Percentiles rank a stretch among this genome's conserved stretches.
Evolutionary conservation across 352 stramenopile genomes (phyloP).

Genomic region (Phytophthora tubulina): DNA sequence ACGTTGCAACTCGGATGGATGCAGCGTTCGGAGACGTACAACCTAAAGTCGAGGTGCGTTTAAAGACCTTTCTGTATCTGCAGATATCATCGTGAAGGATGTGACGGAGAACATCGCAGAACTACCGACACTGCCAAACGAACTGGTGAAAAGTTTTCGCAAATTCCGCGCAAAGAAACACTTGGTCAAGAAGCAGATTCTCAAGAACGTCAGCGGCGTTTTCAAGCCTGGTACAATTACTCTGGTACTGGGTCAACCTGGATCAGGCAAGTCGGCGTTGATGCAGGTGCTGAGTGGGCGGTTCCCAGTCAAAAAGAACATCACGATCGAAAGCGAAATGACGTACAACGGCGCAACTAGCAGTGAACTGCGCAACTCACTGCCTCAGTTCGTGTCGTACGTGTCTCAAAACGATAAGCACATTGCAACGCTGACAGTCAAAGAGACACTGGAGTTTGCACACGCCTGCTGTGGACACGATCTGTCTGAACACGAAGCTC

Average conservation of each 20-base stretch:
- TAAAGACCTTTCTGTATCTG: constrained; percentile 47
- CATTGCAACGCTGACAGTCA: constrained; percentile 49
- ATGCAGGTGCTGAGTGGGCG: constrained; percentile 54
- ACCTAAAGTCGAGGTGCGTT: constrained; percentile 53
- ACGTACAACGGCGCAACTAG: constrained; percentile 47
- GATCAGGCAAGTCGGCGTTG: constrained; percentile 1
- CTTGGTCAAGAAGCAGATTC: constrained; percentile 31
- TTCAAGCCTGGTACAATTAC: neutral
- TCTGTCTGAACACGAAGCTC: constrained; percentile 20
- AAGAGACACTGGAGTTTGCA: constrained; percentile 44
- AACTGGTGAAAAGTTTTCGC: constrained; percentile 41
- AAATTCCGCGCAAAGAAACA: constrained; percentile 39
- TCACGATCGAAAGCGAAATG: constrained; percentile 41
- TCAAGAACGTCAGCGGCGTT: neutral
- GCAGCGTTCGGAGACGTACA: constrained; percentile 39
- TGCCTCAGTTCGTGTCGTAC: constrained; percentile 56
- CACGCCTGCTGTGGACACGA: constrained; percentile 38
- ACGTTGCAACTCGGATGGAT: constrained; percentile 38
- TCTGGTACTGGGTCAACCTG: neutral
- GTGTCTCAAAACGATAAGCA: constrained; percentile 54
- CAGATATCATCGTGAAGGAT: constrained; percentile 38
- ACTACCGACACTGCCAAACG: constrained; percentile 46
- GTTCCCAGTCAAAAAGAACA: constrained; percentile 43
- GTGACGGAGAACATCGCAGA: constrained; percentile 23
- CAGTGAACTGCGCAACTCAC: constrained; percentile 29